These are phyloP conservation scores for Ceratobasidium papillatum DNA, from an alignment of 1,284 basidiomycete species.

Conservation along the genomic window DNA sequence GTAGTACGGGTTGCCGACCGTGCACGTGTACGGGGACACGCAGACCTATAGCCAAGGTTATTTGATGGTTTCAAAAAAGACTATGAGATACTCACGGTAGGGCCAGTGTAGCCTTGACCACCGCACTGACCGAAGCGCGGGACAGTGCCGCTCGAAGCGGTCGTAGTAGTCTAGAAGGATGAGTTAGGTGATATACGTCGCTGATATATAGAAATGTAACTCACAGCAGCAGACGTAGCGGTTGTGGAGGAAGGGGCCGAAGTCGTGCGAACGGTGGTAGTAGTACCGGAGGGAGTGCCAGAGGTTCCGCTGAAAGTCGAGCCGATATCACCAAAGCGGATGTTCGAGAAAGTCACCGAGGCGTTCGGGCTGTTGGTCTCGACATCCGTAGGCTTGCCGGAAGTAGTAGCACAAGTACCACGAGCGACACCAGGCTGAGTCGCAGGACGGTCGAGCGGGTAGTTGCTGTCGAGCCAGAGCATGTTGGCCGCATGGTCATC, in stretches of 20 bases:
- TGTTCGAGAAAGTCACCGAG: constrained; percentile 51
- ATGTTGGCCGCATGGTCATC: constrained; percentile 66
- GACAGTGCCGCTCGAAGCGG: constrained; percentile 12
- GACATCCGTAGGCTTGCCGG: constrained; percentile 59
- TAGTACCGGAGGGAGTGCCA: neutral
- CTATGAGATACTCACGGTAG: constrained; percentile 3
- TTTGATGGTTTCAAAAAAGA: neutral
- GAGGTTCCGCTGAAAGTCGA: constrained; percentile 55
- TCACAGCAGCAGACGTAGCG: neutral
- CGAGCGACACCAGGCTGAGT: constrained; percentile 61
- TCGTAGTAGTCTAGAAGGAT: neutral
- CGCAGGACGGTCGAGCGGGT: constrained; percentile 58
- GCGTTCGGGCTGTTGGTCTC: constrained; percentile 50
- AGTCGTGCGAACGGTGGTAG: neutral
- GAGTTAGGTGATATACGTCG: neutral
- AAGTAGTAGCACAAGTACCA: constrained; percentile 61
- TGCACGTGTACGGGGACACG: constrained; percentile 20
- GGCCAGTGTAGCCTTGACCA: constrained; percentile 11
- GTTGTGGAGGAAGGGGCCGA: neutral
- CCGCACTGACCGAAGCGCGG: constrained; percentile 21
- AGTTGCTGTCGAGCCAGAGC: constrained; percentile 66
- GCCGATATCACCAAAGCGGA: constrained; percentile 58
- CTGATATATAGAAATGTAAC: neutral
- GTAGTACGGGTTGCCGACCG: neutral
- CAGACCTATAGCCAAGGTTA: neutral